Evolutionary conservation across 1,139 yeast species (phyloP).

Genomic region (Pichia norvegensis): DNA sequence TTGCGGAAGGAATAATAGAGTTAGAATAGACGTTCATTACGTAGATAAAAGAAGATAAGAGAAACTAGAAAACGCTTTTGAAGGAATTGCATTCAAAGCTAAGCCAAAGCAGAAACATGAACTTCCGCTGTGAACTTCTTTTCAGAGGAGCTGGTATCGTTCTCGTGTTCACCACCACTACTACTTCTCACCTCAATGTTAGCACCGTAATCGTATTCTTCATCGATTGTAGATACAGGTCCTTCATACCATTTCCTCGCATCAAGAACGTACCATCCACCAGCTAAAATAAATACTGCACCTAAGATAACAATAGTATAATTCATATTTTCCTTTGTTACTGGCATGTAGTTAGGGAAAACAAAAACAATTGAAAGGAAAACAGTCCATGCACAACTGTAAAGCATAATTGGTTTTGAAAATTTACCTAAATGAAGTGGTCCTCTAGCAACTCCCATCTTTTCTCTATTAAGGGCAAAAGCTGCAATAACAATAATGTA

Average conservation of each 20-base stretch:
- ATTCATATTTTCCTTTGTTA: constrained; percentile 40
- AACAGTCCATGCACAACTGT: constrained; percentile 36
- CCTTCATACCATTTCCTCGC: constrained; percentile 30
- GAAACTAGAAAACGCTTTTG: background rate
- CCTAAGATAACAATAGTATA: constrained; percentile 39
- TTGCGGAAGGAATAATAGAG: too few relatives aligned
- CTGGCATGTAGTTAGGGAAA: constrained; percentile 46
- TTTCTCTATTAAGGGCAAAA: constrained; percentile 32
- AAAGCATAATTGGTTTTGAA: constrained; percentile 28
- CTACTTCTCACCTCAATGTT: background rate
- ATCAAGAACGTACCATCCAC: constrained; percentile 28
- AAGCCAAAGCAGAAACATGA: background rate
- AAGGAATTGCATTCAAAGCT: background rate
- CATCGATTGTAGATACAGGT: constrained; percentile 27
- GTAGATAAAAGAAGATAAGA: background rate
- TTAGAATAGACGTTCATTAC: too few relatives aligned
- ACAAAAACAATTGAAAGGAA: constrained; percentile 40
- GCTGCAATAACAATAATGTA: constrained; percentile 34
- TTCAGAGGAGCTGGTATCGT: background rate
- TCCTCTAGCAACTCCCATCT: constrained; percentile 32
- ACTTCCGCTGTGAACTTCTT: background rate
- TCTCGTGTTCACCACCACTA: background rate
- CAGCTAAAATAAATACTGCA: constrained; percentile 26
- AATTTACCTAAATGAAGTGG: constrained; percentile 31
- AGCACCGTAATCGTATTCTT: constrained; percentile 5